A percentile compares a stretch with the other conserved stretches of the same genome.
Conservation (phyloP, 305 asterid genomes). For the Fraxinus greggii region DNA sequence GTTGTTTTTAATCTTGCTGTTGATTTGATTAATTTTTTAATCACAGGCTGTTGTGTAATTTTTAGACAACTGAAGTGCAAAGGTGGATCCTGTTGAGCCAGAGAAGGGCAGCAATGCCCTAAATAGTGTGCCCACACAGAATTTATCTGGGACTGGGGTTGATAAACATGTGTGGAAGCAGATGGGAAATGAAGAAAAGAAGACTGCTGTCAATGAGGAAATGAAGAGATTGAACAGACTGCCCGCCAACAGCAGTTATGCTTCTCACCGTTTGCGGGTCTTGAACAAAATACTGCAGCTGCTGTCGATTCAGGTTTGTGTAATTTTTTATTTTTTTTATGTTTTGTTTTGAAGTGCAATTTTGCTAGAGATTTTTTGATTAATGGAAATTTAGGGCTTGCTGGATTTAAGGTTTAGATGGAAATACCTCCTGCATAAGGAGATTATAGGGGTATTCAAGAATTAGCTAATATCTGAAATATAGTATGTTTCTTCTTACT, state of each 20-base stretch:
- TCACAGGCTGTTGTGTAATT: neutral
- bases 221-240: constrained; percentile 50
- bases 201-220: constrained; percentile 58
- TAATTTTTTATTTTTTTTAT: neutral
- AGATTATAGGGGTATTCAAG: neutral
- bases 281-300: constrained; percentile 69
- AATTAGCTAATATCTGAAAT: neutral
- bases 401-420: neutral
- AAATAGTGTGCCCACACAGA: neutral
- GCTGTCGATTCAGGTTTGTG: constrained; percentile 57
- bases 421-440: neutral
- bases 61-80: neutral
- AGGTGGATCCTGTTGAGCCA: constrained; percentile 24
- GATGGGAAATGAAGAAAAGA: constrained; percentile 47
- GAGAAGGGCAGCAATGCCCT: constrained; percentile 2
- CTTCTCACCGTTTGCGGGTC: constrained; percentile 72
- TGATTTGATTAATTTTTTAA: neutral
- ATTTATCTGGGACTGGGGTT: neutral
- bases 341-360: neutral
- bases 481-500: neutral
- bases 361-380: neutral
- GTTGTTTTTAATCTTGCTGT: neutral
- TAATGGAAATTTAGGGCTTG: neutral
- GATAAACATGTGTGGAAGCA: constrained; percentile 28
- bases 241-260: constrained; percentile 68